Evolutionary conservation across 2,329 filamentous ascomycete genomes (phyloP).

Genomic region (Paracorniculantispora psalliotae): DNA sequence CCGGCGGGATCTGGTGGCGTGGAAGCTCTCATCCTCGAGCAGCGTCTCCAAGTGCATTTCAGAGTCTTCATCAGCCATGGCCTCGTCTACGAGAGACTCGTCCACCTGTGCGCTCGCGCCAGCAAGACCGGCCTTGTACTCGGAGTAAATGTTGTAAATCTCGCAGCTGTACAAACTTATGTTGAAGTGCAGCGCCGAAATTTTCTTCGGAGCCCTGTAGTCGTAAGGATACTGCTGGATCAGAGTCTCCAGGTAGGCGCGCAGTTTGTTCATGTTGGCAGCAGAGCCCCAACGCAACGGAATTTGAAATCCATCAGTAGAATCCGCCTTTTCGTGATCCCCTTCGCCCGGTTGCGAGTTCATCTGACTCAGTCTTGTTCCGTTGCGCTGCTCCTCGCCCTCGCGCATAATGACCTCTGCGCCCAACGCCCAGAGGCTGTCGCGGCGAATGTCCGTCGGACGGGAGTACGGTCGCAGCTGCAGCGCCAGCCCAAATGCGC

Average conservation of each 20-base stretch:
- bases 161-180: slow-evolving; percentile 76
- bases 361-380: neutral
- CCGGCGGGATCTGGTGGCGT: neutral
- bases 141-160: slow-evolving; percentile 67
- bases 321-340: neutral
- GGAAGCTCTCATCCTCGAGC: slow-evolving; percentile 11
- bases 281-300: slow-evolving; percentile 38
- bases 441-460: slow-evolving; percentile 62
- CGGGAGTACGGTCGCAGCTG: slow-evolving; percentile 40
- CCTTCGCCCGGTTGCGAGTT: neutral
- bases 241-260: slow-evolving; percentile 68
- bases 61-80: neutral
- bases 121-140: slow-evolving; percentile 44
- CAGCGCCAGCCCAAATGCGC: slow-evolving; percentile 71
- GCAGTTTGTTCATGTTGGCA: slow-evolving; percentile 41
- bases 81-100: neutral
- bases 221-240: slow-evolving; percentile 73
- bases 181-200: slow-evolving; percentile 73
- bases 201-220: slow-evolving; percentile 49
- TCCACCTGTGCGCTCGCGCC: slow-evolving; percentile 26
- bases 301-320: neutral
- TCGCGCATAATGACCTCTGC: slow-evolving; percentile 75
- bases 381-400: slow-evolving; percentile 32
- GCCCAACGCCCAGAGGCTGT: slow-evolving; percentile 75
- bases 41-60: slow-evolving; percentile 1